phyloP scores from a whole-genome alignment of 495 filamentous ascomycete genomes.

The Recurvomyces mirabilis region DNA sequence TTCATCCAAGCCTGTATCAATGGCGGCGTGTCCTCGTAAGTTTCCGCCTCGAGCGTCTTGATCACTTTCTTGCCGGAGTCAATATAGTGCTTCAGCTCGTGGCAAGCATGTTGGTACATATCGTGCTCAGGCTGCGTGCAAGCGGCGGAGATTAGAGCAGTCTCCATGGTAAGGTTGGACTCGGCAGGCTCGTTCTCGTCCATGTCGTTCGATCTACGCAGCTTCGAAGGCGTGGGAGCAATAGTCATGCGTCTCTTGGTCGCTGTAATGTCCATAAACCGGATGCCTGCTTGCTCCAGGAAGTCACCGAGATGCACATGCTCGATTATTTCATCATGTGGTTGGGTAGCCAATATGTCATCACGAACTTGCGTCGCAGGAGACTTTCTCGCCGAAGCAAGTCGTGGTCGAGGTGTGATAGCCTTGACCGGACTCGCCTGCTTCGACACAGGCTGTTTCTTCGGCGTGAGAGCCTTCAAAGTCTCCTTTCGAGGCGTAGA shows the following conservation, averaged over 20 bases:
- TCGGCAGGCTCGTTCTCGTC: conserved; percentile 25
- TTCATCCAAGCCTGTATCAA: conserved; percentile 85
- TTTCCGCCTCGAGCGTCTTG: conserved; percentile 76
- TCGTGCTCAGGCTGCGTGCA: conserved; percentile 89
- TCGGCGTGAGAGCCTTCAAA: conserved; percentile 26
- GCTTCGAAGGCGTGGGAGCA: conserved; percentile 39
- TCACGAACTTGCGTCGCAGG: conserved; percentile 14
- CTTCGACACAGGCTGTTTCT: conserved; percentile 20
- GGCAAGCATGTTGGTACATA: conserved; percentile 88
- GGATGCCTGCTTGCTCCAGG: conserved; percentile 85
- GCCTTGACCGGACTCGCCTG: conserved; percentile 18
- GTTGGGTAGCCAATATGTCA: not conserved
- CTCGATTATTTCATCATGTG: conserved; percentile 31
- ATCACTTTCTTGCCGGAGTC: conserved; percentile 80
- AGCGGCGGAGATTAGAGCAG: conserved; percentile 75
- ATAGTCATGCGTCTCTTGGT: conserved; percentile 84
- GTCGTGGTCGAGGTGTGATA: conserved; percentile 22
- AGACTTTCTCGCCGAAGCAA: not conserved
- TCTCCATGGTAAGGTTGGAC: conserved; percentile 45
- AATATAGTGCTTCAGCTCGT: conserved; percentile 89
- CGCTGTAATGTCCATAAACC: conserved; percentile 90
- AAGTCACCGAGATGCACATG: conserved; percentile 85
- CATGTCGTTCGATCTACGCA: conserved; percentile 30
- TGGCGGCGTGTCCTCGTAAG: conserved; percentile 74
- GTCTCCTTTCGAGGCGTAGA: conserved; percentile 31